Base-by-base conservation (phyloP, 2,329 filamentous ascomycete species). In the Dothistroma pini region DNA sequence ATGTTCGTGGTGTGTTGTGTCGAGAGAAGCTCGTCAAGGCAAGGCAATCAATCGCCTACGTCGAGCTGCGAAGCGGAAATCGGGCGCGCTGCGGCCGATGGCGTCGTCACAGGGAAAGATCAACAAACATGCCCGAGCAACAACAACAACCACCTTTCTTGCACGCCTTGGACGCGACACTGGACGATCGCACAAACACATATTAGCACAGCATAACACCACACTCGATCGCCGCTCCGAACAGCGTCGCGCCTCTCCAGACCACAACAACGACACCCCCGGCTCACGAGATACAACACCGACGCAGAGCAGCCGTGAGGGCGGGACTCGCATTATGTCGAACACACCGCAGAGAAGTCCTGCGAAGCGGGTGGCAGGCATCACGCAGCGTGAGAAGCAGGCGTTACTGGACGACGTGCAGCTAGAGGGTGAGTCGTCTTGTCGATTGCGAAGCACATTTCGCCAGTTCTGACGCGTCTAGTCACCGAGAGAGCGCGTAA, bases 401-500 rank as follows among this genome's bases (percentile, higher is more conserved):
- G 89, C 89, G 11, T 79, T 96, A 56, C 88, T 96, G 61, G 91
- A 96, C 71, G 96, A 97, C 70, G 77, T 96, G 44, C 91, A 96
- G 72, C 82, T 96, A 47, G 92, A 97, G 77, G 86, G 92, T 96
- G 82, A 71, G 78, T 35, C 4, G 31, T 32, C 25, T 35, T n/a
- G n/a, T 52, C 11, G 49, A 25, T 35, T 11, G 11, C 38, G 11
- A 21, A 22, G 32, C 21, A 31, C 70, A 51, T 11, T 55, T 47
- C 31, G 10, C 74, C 63, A 31, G 8, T 31, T 56, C 61, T 50
- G 56, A 72, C 53, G 68, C 59, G 54, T 53, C 31, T 54, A 96
- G 92, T 96, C 67, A 92, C 90, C 19, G 90, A 96, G 77, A 86
- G 93, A 74, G 90, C 91, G 63, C 86, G 93, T 69, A 92, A 93